phyloP scores from a whole-genome alignment of 2,329 filamentous ascomycete species.

The Nannizziopsis arthrosporioides region DNA sequence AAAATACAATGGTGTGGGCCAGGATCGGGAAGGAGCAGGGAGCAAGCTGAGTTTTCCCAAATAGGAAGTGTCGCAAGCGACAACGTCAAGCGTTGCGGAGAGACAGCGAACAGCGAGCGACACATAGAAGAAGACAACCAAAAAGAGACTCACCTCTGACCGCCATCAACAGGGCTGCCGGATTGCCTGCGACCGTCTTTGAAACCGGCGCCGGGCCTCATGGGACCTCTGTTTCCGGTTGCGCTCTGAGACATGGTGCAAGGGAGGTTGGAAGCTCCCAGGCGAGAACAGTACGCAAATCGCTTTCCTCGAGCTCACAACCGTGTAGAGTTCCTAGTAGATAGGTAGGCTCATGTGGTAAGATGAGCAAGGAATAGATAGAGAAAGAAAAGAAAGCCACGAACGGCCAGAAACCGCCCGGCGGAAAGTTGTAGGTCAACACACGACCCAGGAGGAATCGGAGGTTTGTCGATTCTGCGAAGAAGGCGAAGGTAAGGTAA shows the following conservation, averaged over 20 bases:
- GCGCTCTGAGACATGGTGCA: slow-evolving; percentile 30
- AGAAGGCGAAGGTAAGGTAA: slow-evolving; percentile 11
- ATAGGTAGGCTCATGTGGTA: background rate
- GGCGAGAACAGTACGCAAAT: slow-evolving; percentile 29
- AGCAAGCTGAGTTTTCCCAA: background rate
- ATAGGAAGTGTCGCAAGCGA: background rate
- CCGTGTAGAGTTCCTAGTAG: slow-evolving; percentile 4
- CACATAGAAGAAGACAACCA: slow-evolving; percentile 10
- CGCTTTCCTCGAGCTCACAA: slow-evolving; percentile 31
- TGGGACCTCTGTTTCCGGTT: slow-evolving; percentile 32
- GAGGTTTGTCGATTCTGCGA: slow-evolving; percentile 11
- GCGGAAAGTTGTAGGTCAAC: slow-evolving; percentile 12
- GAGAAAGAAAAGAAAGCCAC: slow-evolving; percentile 22
- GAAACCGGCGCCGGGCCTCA: slow-evolving; percentile 40
- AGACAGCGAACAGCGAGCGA: slow-evolving; percentile 6
- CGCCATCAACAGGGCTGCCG: slow-evolving; percentile 43
- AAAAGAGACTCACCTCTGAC: slow-evolving; percentile 40
- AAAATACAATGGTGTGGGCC: background rate
- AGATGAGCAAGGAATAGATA: slow-evolving; percentile 10
- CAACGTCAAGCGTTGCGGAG: background rate
- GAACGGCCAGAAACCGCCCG: slow-evolving; percentile 28
- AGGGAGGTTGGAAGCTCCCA: slow-evolving; percentile 28
- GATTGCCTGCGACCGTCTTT: slow-evolving; percentile 48
- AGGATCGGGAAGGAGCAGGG: background rate
- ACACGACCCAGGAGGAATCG: background rate